Conservation (phyloP, 345 rosid genomes). For the Salix dunnii region DNA sequence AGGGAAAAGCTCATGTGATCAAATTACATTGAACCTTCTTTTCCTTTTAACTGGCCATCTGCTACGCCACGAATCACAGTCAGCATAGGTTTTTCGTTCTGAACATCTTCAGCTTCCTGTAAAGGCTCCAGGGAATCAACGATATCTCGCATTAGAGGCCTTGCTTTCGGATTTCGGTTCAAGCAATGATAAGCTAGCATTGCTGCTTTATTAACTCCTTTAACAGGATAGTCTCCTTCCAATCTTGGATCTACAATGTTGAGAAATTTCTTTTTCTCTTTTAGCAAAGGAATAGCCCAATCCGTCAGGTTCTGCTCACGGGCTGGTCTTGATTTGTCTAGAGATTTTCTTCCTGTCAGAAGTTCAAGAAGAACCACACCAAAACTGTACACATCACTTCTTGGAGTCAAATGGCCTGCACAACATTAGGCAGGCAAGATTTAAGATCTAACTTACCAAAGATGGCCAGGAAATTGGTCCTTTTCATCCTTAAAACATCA, state of each 20-base stretch:
- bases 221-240: constrained; percentile 65
- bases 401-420: constrained; percentile 19
- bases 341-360: constrained; percentile 75
- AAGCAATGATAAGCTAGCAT: constrained; percentile 97
- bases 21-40: constrained; percentile 28
- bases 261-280: constrained; percentile 81
- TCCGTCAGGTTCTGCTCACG: constrained; percentile 85
- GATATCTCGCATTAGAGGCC: constrained; percentile 97
- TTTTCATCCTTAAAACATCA: neutral
- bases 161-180: constrained; percentile 83
- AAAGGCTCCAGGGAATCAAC: constrained; percentile 93
- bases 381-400: constrained; percentile 44
- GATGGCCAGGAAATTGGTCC: neutral
- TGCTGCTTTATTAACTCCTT: constrained; percentile 82
- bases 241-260: constrained; percentile 76
- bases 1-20: neutral
- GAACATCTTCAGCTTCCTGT: constrained; percentile 48
- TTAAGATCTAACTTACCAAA: neutral
- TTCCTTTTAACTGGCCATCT: constrained; percentile 29
- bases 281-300: constrained; percentile 84
- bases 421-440: neutral
- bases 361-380: constrained; percentile 25
- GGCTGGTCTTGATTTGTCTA: constrained; percentile 79
- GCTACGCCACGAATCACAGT: constrained; percentile 48
- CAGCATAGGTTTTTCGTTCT: constrained; percentile 33